phyloP scores from a whole-genome alignment of 2,329 filamentous ascomycete species.

The Westerdykella aurantiaca region DNA sequence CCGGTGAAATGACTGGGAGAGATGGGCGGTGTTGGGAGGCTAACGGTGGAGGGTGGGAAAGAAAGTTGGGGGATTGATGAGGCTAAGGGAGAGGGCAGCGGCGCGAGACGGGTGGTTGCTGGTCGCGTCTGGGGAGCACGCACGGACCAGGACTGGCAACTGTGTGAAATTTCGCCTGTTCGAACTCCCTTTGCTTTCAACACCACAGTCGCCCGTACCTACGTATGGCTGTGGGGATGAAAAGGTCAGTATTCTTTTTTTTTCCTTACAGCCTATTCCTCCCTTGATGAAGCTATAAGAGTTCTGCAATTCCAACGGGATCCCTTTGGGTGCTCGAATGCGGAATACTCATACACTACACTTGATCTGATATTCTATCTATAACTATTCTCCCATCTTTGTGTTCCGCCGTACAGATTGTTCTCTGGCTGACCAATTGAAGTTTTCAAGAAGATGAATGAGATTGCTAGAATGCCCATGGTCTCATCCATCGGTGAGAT shows the following conservation, averaged over 20 bases:
- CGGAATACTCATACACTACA: slow-evolving; percentile 46
- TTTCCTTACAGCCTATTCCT: not conserved
- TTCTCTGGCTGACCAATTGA: too few species aligned
- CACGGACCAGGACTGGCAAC: not conserved
- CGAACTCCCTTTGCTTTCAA: not conserved
- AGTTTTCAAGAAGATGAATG: too few species aligned
- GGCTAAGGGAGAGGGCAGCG: not conserved
- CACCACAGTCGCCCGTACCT: not conserved
- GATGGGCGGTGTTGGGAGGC: not conserved
- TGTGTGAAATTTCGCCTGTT: not conserved
- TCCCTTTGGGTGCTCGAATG: slow-evolving; percentile 35
- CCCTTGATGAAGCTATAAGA: slow-evolving; percentile 41
- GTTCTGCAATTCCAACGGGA: slow-evolving; percentile 49
- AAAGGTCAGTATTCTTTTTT: slow-evolving; percentile 9
- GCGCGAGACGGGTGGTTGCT: not conserved
- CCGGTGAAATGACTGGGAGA: too few species aligned
- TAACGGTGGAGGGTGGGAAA: not conserved
- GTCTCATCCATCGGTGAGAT: not conserved
- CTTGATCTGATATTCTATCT: slow-evolving; percentile 39
- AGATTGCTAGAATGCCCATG: too few species aligned
- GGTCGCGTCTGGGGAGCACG: not conserved
- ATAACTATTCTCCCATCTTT: not conserved
- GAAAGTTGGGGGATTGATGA: not conserved
- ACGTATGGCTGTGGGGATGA: not conserved
- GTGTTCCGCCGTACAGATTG: too few species aligned